These are phyloP conservation scores for Vinca minor DNA, from an alignment of 257 asterid species.

Conservation along the genomic window DNA sequence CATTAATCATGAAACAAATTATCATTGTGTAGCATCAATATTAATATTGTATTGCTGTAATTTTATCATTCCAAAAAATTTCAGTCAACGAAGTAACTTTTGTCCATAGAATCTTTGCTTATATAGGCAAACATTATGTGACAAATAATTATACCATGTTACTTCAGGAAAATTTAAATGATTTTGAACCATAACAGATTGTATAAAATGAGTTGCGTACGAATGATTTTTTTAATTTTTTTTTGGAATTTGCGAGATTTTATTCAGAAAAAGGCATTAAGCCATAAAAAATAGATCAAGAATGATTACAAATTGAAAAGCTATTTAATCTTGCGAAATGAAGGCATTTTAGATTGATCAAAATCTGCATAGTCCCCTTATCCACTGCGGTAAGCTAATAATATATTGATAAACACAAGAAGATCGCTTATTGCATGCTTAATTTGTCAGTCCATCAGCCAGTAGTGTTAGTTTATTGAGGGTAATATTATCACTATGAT, in stretches of 20 bases:
- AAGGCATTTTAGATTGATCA: no score
- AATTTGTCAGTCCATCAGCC: no score
- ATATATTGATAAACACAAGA: not conserved
- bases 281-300: no score
- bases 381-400: not conserved
- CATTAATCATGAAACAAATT: no score
- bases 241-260: no score
- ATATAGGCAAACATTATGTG: conserved; percentile 4
- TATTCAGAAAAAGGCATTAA: no score
- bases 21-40: not conserved
- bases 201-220: not conserved
- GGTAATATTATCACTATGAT: conserved; percentile 8
- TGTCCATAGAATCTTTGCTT: not conserved
- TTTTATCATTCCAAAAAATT: not conserved
- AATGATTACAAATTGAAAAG: no score
- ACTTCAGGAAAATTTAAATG: conserved; percentile 3
- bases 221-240: no score
- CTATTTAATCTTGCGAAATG: no score
- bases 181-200: not conserved
- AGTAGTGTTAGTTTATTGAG: conserved; percentile 2
- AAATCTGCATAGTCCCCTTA: no score
- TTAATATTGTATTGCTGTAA: not conserved
- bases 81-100: not conserved
- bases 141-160: conserved; percentile 1
- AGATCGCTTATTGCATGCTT: no score